Base-by-base conservation (phyloP, 1,139 yeast species). In the Kazachstania sp. region DNA sequence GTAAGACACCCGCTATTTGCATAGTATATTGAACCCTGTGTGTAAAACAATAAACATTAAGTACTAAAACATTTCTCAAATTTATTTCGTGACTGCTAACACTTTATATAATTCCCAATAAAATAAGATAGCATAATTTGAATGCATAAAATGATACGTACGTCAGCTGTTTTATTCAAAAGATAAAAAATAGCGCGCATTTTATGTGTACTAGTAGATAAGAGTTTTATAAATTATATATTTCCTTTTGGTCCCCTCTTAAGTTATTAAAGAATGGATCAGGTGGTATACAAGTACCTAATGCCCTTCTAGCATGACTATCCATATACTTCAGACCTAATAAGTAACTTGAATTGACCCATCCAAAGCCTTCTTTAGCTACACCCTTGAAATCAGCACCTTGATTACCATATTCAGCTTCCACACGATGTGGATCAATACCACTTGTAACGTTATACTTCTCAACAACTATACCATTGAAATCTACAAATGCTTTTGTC, bases 381-480 rank as follows among this genome's bases (percentile, higher is more conserved):
- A 86, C 96, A 39, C 97, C 96, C 65, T 86, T 83, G 63, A 88
- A 86, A 51, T 83, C 95, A 3, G 85, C 75, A 8, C 98, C 98
- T 67, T 92, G 98, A 65, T 92, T 92, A 20, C 98, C 98, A 66
- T 92, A 92, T 65, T 92, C 98, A 0, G 97, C 97, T 56, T 85
- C 87, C 20, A 92, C 97, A 54, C 82, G 78, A 64, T 92, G 97
- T 1, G 97, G 95, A 54, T 83, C 88, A 3, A 82, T 79, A 6
- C 83, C 81, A 51, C 81, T 75, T 1, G 94, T 84, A 16, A 94
- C 97, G 60, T 92, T 88, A 65, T 92, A 94, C 67, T 92, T 92
- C 64, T 92, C 98, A 37, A 88, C 97, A 5, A 92, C 96, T 37
- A 88, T 90, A 26, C 98, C 98, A 58, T 88, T 87, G 64, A 82